A percentile compares a stretch with the other conserved stretches of the same genome.
These are phyloP conservation scores for Globisporangium uncinulatum DNA, from an alignment of 352 stramenopile genomes.

Conservation along the genomic window DNA sequence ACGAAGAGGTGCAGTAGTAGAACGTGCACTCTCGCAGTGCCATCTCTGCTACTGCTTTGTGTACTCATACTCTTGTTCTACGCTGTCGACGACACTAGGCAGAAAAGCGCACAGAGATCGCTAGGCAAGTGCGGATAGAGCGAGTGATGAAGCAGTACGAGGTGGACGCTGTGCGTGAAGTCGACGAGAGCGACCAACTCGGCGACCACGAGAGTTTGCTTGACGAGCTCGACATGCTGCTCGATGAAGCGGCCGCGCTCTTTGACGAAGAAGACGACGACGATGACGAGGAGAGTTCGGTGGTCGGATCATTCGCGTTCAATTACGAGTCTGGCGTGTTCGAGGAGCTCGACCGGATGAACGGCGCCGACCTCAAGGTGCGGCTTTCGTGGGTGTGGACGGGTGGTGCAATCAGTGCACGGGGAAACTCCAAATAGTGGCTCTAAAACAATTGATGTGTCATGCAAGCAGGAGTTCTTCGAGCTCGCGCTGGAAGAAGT, in stretches of 20 bases:
- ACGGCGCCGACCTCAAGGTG: conserved; percentile 68
- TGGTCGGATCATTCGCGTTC: conserved; percentile 53
- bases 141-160: conserved; percentile 66
- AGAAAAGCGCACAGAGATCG: conserved; percentile 16
- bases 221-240: conserved; percentile 41
- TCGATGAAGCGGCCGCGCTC: conserved; percentile 42
- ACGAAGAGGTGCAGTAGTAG: conserved; percentile 24
- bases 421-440: too few species aligned
- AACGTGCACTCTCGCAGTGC: background rate
- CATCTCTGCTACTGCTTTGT: background rate
- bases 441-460: too few species aligned
- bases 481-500: conserved; percentile 60
- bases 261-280: conserved; percentile 28
- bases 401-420: background rate
- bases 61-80: background rate
- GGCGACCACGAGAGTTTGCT: conserved; percentile 26
- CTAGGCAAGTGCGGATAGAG: conserved; percentile 48
- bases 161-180: conserved; percentile 24
- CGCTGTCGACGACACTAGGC: conserved; percentile 13
- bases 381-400: background rate
- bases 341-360: conserved; percentile 60
- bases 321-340: conserved; percentile 51
- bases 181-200: conserved; percentile 12
- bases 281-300: conserved; percentile 31
- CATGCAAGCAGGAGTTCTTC: conserved; percentile 49